These are phyloP conservation scores for Cytidiella melzeri DNA, from an alignment of 768 basidiomycete genomes.

Conservation along the genomic window DNA sequence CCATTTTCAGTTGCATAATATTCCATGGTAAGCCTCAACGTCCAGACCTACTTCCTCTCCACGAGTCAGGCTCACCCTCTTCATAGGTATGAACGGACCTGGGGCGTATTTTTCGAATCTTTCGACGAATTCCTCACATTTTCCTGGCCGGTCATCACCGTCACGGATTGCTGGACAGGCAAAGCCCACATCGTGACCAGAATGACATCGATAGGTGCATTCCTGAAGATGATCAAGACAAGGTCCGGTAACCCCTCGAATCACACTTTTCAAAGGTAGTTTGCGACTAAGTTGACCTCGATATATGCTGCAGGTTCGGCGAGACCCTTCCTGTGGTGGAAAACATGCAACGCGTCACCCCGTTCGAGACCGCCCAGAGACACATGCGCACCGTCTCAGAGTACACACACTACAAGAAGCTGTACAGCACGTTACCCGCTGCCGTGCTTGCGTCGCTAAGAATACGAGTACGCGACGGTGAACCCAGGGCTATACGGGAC, in stretches of 20 bases:
- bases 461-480: conserved; percentile 56
- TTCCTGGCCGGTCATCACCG: conserved; percentile 77
- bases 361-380: conserved; percentile 64
- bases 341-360: conserved; percentile 61
- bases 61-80: too few relatives aligned
- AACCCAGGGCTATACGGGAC: conserved; percentile 55
- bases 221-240: conserved; percentile 82
- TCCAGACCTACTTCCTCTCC: too few relatives aligned
- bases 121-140: conserved; percentile 78
- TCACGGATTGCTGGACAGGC: conserved; percentile 68
- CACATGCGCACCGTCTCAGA: conserved; percentile 68
- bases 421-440: conserved; percentile 67
- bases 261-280: too few relatives aligned
- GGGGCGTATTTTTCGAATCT: conserved; percentile 73
- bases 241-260: too few relatives aligned
- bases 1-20: conserved; percentile 62
- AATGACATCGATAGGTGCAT: conserved; percentile 61
- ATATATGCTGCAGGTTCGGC: conserved; percentile 74
- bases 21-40: conserved; percentile 55
- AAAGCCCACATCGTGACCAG: conserved; percentile 78
- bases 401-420: conserved; percentile 59
- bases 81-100: conserved; percentile 74
- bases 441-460: conserved; percentile 61
- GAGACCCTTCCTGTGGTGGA: conserved; percentile 69
- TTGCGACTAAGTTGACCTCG: too few relatives aligned